Evolutionary conservation across 1,139 yeast species (phyloP), one percentile per base, ranked within the genome.

Genomic region (Yamadazyma songkhlaensis): DNA sequence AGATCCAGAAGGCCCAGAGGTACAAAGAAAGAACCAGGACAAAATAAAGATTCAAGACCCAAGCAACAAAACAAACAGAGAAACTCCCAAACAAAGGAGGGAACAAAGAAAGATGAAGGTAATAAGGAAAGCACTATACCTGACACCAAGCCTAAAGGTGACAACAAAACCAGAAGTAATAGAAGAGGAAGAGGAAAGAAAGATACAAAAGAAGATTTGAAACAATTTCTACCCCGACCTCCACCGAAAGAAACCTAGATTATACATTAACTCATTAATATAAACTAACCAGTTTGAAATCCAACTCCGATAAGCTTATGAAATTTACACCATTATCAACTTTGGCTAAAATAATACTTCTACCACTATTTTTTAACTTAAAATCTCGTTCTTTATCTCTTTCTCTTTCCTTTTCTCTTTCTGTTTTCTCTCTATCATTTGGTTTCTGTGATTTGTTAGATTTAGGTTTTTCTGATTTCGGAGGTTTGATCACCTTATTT

Each of bases 301-400:
- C 78, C 1, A 81, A 76, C 44, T 80, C 84, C 1, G 78, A 61
- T 3, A 86, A 53, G 30, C 71, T 74, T 14, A 81, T 67, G 51
- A 86, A 85, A 49, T 81, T 84, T 5, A 86, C 72, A 0, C 96
- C 95, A 46, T 78, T 72, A 52, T 84, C 90, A 2, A 85, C 74
- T 0, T 81, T 65, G 0, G 95, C 95, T 14, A 86, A 43, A 1
- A 84, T 59, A 3, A 82, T 67, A 20, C 68, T 67, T 22, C 81
- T 60, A 38, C 67, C 60, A 17, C 48, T 44, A 0, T 94, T 94
- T 47, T 57, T 62, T 42, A 62, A 49, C 41, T 55, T 51, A 9
- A 43, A 42, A 41, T 62, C 71, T 37, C 65, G 54, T 10, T 48
- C 39, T 37, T 47, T 59, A 24, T 56, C 51, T 39, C 65, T 62